Base-by-base conservation (phyloP, 2,329 filamentous ascomycete species). In the Neoarthrinium moseri region DNA sequence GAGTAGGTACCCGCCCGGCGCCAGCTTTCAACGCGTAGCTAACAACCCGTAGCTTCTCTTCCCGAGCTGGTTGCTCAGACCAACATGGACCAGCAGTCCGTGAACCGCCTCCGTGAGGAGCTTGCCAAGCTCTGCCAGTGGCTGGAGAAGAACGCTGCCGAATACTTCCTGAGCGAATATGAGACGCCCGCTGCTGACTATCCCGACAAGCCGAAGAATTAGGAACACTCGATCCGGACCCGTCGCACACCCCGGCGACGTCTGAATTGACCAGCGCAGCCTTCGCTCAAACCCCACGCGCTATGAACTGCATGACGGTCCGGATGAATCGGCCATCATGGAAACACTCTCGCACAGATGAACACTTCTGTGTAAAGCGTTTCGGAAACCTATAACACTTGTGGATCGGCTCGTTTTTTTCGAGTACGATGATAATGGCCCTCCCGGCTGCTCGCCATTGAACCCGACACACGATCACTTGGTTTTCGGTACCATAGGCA, bases 1-100 rank as follows among this genome's bases (percentile, higher is more conserved):
- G 32, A 90, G 92, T 96, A 80, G 56, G 80, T 69, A 5, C 17
- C 22, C 6, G 18, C 54, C 32, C 47, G 38, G 1, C 22, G 18
- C 8, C 7, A 7, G 10, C 24, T 11, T 5, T 17, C 15, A 26
- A 5, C 22, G 20, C 6, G 13, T 40, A 26, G 39, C 45, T 50
- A 40, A 26, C 23, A 17, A 27, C 23, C 12, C 46, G 6, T 56
- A 96, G 92, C 95, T 4, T 87, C 87, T 1, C 83, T 97, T 56
- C 92, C 94, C 1, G 94, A 99, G 63, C 83, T 97, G 32, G 84
- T 97, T 51, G 91, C 91, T 4, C 94, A 99, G 65, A 99, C 94
- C 43, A 97, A 97, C 69, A 96, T 99, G 91, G 94, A 97, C 61
- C 78, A 86, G 43, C 91, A 95, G 64, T 91, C 91, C 3, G 89